phyloP scores from a whole-genome alignment of 2,329 filamentous ascomycete genomes.

The Pyrenophora tritici-repentis region DNA sequence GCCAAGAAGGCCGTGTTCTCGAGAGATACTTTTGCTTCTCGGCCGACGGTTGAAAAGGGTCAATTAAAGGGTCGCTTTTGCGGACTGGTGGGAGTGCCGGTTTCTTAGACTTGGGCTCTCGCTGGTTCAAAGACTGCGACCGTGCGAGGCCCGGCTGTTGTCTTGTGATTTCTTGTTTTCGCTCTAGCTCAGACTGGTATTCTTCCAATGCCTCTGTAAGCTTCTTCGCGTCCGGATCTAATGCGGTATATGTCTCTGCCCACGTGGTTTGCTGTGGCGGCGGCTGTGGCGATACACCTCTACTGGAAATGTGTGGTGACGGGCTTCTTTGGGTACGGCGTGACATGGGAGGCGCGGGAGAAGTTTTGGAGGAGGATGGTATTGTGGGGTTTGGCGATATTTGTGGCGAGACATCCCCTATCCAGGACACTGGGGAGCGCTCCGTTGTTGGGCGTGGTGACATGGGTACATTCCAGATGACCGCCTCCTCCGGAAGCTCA shows the following conservation, averaged over 20 bases:
- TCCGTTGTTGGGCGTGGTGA: constrained; percentile 61
- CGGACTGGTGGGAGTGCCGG: constrained; percentile 65
- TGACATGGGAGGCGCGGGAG: constrained; percentile 30
- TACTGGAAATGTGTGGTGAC: constrained; percentile 24
- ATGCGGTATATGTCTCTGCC: constrained; percentile 69
- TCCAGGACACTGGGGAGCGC: constrained; percentile 45
- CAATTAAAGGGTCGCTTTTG: constrained; percentile 79
- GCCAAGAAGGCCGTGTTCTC: constrained; percentile 77
- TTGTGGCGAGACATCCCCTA: constrained; percentile 37
- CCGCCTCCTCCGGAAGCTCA: constrained; percentile 74
- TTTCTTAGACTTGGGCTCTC: constrained; percentile 56
- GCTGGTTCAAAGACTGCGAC: constrained; percentile 36
- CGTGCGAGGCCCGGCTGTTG: constrained; percentile 51
- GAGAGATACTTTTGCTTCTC: constrained; percentile 85
- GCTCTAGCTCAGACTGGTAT: constrained; percentile 67
- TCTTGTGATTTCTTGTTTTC: constrained; percentile 57
- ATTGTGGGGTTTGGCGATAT: constrained; percentile 24
- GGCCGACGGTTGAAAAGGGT: constrained; percentile 80
- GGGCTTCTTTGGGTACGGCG: constrained; percentile 24
- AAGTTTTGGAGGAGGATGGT: constrained; percentile 30
- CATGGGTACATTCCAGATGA: constrained; percentile 81
- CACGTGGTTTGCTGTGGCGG: constrained; percentile 69
- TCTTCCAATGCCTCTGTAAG: constrained; percentile 82
- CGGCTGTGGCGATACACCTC: constrained; percentile 31
- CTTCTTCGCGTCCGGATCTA: constrained; percentile 74